Evolutionary conservation across 192 early-diverging fungal species (phyloP).

Genomic region (Powellomyces hirtus): DNA sequence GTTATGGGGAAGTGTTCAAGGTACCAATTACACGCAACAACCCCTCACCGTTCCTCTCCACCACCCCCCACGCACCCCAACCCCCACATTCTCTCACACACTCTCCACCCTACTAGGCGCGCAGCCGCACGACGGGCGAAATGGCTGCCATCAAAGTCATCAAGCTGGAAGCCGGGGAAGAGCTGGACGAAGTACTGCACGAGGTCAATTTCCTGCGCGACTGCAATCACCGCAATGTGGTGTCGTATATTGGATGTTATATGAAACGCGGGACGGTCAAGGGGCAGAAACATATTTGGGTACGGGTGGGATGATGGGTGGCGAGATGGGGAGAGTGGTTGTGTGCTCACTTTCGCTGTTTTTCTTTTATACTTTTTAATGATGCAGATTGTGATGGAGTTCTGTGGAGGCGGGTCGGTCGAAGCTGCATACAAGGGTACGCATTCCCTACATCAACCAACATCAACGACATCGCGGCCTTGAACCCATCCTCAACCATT

Average conservation of each 20-base stretch:
- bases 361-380: background rate
- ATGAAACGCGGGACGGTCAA: constrained; percentile 49
- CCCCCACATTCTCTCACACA: too few relatives aligned
- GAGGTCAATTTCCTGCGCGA: constrained; percentile 62
- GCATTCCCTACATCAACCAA: background rate
- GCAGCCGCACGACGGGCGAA: constrained; percentile 30
- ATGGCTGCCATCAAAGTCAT: constrained; percentile 57
- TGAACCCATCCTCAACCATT: background rate
- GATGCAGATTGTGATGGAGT: constrained; percentile 50
- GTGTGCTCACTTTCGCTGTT: background rate
- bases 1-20: constrained; percentile 60
- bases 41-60: too few relatives aligned
- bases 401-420: constrained; percentile 59
- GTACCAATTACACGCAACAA: constrained; percentile 16
- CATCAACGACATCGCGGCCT: background rate
- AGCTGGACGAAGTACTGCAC: constrained; percentile 57
- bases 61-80: too few relatives aligned
- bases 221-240: constrained; percentile 52
- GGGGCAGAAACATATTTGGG: constrained; percentile 56
- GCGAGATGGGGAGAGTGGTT: background rate
- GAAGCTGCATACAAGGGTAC: constrained; percentile 54
- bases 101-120: background rate
- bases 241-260: constrained; percentile 55
- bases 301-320: background rate
- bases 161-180: constrained; percentile 56